phyloP scores from a whole-genome alignment of 1,139 yeast genomes.

The Eremothecium gossypii region DNA sequence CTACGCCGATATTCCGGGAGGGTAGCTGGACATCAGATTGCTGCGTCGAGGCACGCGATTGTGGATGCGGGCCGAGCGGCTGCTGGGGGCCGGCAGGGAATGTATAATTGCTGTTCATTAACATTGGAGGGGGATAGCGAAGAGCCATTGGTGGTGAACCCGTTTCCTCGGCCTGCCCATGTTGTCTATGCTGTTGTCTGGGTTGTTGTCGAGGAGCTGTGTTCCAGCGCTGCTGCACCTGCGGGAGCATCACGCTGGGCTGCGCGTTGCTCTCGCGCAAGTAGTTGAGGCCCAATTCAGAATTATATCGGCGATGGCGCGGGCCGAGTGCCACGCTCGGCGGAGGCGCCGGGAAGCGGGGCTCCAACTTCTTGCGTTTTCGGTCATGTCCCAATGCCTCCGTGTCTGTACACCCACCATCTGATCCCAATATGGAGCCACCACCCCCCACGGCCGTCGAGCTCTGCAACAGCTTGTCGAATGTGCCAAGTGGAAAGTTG shows the following conservation, averaged over 20 bases:
- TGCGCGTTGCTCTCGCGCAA: neutral
- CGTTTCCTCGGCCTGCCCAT: neutral
- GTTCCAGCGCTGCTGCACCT: constrained; percentile 1
- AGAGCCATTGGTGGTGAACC: neutral
- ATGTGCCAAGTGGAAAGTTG: constrained; percentile 6
- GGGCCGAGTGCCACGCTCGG: neutral
- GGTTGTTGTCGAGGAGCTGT: neutral
- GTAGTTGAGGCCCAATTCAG: neutral
- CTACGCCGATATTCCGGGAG: no score
- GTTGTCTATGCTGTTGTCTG: neutral
- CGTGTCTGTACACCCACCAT: no score
- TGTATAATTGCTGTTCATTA: neutral
- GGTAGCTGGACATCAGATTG: no score
- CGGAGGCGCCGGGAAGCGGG: neutral
- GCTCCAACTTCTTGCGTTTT: constrained; percentile 1
- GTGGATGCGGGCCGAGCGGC: no score
- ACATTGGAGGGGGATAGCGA: neutral
- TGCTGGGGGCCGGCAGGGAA: neutral
- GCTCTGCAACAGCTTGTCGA: constrained; percentile 1
- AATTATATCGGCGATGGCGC: constrained; percentile 4
- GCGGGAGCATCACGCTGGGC: neutral
- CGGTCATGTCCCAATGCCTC: neutral
- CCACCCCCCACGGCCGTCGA: neutral
- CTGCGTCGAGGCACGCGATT: no score
- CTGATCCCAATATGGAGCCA: no score